These are phyloP conservation scores for Glomus cerebriforme DNA, from an alignment of 192 early-diverging fungal genomes.

Conservation along the genomic window DNA sequence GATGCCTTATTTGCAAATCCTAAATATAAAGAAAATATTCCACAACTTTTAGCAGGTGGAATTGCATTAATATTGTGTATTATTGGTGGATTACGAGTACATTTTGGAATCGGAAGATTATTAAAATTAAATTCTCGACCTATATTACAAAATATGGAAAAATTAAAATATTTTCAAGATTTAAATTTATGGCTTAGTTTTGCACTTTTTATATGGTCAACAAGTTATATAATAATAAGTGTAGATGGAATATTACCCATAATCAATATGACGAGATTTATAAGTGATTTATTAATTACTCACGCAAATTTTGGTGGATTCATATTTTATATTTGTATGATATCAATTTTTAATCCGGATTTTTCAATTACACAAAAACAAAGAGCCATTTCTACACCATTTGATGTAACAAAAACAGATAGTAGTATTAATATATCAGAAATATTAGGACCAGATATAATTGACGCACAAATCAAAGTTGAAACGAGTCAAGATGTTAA, in stretches of 20 bases:
- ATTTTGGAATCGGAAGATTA: background rate
- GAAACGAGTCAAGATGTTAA: background rate
- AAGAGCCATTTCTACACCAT: background rate
- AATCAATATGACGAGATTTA: background rate
- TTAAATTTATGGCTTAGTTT: constrained; percentile 8
- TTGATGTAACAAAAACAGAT: background rate
- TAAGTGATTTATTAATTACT: background rate
- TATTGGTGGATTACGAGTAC: background rate
- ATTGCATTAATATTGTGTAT: background rate
- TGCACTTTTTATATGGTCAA: background rate
- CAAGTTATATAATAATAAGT: background rate
- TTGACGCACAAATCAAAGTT: background rate
- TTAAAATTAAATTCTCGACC: background rate
- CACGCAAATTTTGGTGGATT: constrained; percentile 2
- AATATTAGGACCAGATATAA: background rate
- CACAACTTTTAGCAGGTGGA: background rate
- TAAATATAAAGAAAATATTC: background rate
- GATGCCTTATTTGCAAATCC: background rate
- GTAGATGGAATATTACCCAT: background rate
- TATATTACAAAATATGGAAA: background rate
- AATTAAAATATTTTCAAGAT: constrained; percentile 20
- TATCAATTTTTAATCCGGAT: constrained; percentile 9
- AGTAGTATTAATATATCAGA: background rate
- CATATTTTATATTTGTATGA: background rate
- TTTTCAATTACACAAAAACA: background rate